Evolutionary conservation across 768 basidiomycete species (phyloP).

Genomic region (Boletellus emodensis): DNA sequence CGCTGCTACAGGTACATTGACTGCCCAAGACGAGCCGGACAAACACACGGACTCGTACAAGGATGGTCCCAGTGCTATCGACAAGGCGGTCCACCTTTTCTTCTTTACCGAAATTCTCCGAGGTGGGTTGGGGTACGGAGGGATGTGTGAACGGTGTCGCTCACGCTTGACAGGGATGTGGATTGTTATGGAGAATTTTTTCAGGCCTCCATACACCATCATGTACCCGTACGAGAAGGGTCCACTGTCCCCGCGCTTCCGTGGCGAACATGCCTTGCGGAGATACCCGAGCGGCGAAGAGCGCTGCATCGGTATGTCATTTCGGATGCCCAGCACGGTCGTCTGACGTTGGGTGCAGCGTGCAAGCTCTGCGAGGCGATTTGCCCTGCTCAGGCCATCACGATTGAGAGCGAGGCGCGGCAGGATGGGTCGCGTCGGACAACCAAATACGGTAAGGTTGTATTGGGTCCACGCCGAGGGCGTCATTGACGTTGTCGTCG

Average conservation of each 20-base stretch:
- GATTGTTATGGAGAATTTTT: conserved; percentile 90
- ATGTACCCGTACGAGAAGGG: conserved; percentile 99
- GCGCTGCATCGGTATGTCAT: conserved; percentile 86
- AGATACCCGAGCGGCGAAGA: conserved; percentile 98
- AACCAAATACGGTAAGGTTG: conserved; percentile 83
- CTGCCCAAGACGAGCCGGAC: conserved; percentile 41
- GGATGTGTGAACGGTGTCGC: not conserved
- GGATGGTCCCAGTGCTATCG: conserved; percentile 82
- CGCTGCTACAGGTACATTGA: conserved; percentile 29
- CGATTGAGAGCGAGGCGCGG: conserved; percentile 96
- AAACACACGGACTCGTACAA: conserved; percentile 66
- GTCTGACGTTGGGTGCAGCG: conserved; percentile 45
- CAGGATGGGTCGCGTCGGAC: conserved; percentile 94
- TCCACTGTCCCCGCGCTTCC: conserved; percentile 94
- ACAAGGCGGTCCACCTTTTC: conserved; percentile 95
- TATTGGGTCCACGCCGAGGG: not conserved
- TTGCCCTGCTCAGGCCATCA: conserved; percentile 98
- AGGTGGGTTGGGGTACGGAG: conserved; percentile 51
- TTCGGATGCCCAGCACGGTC: not conserved
- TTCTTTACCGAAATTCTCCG: conserved; percentile 98
- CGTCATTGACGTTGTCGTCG: not conserved
- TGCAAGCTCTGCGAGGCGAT: conserved; percentile 99
- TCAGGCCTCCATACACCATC: conserved; percentile 96
- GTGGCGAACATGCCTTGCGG: conserved; percentile 95
- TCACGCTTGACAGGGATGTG: conserved; percentile 75